Conservation (phyloP, 768 basidiomycete species). For the Tricholoma sp. region DNA sequence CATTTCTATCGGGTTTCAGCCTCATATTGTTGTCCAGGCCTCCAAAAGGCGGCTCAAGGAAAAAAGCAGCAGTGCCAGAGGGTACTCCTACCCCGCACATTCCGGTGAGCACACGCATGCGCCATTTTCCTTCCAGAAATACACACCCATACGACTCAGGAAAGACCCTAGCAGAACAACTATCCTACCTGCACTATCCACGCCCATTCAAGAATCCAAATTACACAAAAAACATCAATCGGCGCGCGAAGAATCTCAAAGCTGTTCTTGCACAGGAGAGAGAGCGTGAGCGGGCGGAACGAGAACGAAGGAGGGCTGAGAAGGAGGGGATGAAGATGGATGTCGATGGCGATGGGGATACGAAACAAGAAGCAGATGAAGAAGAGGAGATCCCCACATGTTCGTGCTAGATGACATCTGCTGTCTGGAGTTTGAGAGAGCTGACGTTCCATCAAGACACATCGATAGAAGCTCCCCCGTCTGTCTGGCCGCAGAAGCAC, state of each 20-base stretch:
- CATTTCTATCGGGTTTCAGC: not conserved
- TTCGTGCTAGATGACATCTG: constrained; percentile 25
- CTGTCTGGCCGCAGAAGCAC: constrained; percentile 66
- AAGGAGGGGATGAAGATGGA: constrained; percentile 51
- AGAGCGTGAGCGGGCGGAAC: constrained; percentile 66
- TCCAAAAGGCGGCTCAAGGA: constrained; percentile 38
- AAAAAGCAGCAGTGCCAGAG: constrained; percentile 36
- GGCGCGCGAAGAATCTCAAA: constrained; percentile 78
- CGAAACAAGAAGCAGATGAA: constrained; percentile 15
- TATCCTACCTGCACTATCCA: constrained; percentile 66
- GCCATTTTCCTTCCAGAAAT: not conserved
- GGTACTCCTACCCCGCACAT: constrained; percentile 39
- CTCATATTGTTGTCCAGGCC: constrained; percentile 26
- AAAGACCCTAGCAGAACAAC: constrained; percentile 68
- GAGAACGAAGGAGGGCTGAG: constrained; percentile 52
- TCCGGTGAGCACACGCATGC: constrained; percentile 24
- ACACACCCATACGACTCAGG: not conserved
- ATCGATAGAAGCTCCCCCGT: constrained; percentile 83
- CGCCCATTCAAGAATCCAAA: constrained; percentile 75
- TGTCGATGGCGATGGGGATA: constrained; percentile 33
- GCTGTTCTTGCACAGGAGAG: constrained; percentile 73
- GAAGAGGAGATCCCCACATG: constrained; percentile 73
- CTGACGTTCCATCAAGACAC: constrained; percentile 42
- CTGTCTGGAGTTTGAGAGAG: not conserved
- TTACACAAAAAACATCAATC: constrained; percentile 65